phyloP scores from a whole-genome alignment of 179 eudicot species.

The Heliamphora pulchella region DNA sequence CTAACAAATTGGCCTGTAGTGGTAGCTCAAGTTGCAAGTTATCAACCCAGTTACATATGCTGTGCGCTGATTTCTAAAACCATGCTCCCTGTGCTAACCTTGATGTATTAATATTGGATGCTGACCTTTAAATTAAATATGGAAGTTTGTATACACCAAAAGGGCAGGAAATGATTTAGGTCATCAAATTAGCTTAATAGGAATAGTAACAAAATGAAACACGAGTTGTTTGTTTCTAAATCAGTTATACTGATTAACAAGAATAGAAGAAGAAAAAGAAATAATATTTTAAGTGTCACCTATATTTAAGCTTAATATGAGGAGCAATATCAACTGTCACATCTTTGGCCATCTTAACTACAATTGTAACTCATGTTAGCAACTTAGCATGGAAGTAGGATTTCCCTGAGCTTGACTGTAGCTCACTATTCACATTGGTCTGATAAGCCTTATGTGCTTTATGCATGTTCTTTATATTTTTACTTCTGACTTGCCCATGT shows the following conservation, averaged over 20 bases:
- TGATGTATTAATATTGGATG: not conserved
- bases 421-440: not conserved
- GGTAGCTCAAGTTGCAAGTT: constrained; percentile 1
- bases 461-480: not conserved
- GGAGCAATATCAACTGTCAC: not conserved
- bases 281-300: too few species aligned
- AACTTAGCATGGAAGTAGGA: not conserved
- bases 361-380: not conserved
- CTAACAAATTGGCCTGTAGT: not conserved
- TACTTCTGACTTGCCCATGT: not conserved
- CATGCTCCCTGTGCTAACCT: not conserved
- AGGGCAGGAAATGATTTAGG: not conserved
- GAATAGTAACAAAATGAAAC: not conserved
- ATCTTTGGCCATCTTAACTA: not conserved
- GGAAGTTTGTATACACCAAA: not conserved
- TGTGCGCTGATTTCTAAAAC: not conserved
- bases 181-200: not conserved
- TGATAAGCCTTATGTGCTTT: too few species aligned
- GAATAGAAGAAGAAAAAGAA: not conserved
- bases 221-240: not conserved
- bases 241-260: not conserved
- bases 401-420: not conserved
- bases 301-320: not conserved
- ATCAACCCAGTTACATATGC: not conserved
- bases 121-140: not conserved